Percentiles rank a stretch among this genome's conserved stretches.
phyloP scores from a whole-genome alignment of 176 grass and related monocot genomes.

The Eremochloa ophiuroides region DNA sequence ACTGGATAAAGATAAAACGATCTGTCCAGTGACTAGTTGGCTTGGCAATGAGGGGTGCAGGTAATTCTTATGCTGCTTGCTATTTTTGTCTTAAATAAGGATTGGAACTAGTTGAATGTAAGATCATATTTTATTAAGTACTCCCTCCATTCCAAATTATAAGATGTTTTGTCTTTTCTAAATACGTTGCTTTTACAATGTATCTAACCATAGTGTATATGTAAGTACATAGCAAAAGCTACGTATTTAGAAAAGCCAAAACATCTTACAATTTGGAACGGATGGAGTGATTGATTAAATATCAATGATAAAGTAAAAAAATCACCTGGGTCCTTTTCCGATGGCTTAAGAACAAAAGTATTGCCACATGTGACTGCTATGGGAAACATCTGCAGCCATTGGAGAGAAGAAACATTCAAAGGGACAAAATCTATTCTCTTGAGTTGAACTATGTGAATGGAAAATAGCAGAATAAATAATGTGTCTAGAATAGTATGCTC shows the following conservation, averaged over 20 bases:
- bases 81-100: background rate
- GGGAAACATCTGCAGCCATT: conserved; percentile 88
- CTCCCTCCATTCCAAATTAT: background rate
- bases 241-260: background rate
- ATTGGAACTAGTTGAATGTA: background rate
- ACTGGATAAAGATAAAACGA: background rate
- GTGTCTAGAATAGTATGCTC: background rate
- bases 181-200: background rate
- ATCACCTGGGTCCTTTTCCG: conserved; percentile 95
- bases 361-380: conserved; percentile 88
- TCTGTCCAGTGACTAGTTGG: background rate
- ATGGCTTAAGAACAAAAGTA: conserved; percentile 94
- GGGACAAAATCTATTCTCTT: background rate
- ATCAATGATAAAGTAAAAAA: conserved; percentile 5
- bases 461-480: background rate
- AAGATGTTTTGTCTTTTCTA: background rate
- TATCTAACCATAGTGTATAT: background rate
- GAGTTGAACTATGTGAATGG: background rate
- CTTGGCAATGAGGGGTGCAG: background rate
- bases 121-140: background rate
- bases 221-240: background rate
- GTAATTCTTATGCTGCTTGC: background rate
- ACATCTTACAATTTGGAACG: background rate
- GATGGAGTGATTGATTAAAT: background rate
- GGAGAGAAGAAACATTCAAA: background rate